Percentiles rank a stretch among this genome's conserved stretches.
These are phyloP conservation scores for Cladophialophora yegresii DNA, from an alignment of 2,329 filamentous ascomycete genomes.

Conservation along the genomic window DNA sequence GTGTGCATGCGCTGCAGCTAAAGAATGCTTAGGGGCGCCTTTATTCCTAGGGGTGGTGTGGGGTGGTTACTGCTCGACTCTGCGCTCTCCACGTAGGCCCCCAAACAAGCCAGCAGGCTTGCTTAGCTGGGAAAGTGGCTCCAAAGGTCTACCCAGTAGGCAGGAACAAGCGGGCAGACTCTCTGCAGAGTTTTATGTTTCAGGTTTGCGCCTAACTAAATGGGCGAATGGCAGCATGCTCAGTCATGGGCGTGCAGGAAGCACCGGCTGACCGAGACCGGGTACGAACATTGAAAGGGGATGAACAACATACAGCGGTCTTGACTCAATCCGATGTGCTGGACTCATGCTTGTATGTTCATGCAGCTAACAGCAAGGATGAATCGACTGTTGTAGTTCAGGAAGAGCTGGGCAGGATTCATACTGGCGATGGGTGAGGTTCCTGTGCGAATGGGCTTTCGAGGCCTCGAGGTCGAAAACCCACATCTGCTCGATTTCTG, in stretches of 20 bases:
- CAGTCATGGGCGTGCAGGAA: constrained; percentile 7
- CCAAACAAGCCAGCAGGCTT: constrained; percentile 1
- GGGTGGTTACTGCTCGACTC: constrained; percentile 12
- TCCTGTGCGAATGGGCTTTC: constrained; percentile 3
- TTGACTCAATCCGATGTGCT: not conserved
- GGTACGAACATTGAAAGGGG: not conserved
- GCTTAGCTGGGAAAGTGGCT: constrained; percentile 6
- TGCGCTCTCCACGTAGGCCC: constrained; percentile 16
- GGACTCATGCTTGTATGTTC: not conserved
- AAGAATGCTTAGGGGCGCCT: constrained; percentile 22
- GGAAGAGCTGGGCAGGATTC: not conserved
- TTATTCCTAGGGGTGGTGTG: not conserved
- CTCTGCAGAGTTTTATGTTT: constrained; percentile 15
- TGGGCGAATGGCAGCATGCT: constrained; percentile 7
- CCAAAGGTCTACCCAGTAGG: constrained; percentile 3
- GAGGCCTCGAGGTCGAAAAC: not conserved
- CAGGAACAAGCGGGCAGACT: constrained; percentile 3
- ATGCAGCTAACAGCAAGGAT: not conserved
- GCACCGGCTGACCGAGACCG: not conserved
- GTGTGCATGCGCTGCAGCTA: constrained; percentile 18
- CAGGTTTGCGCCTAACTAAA: constrained; percentile 7
- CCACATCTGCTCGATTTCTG: not conserved
- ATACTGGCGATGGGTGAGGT: not conserved
- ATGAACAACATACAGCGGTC: not conserved
- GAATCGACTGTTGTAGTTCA: not conserved